Conservation (phyloP, 73 alveolate genomes). For the Paramecium primaurelia region DNA sequence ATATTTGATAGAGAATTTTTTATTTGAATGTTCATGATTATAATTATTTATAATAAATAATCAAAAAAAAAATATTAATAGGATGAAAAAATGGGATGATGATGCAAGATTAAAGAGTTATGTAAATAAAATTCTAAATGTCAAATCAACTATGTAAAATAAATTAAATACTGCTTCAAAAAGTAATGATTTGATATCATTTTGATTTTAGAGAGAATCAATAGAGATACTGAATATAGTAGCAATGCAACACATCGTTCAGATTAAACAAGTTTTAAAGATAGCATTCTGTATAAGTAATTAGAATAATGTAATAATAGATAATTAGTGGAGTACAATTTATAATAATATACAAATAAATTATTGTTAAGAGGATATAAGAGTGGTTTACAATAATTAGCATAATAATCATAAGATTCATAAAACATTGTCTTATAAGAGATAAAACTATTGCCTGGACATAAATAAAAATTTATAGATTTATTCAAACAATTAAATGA, state of each 20-base stretch:
- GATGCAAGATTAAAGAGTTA: neutral
- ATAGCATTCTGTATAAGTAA: neutral
- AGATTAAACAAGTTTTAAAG: neutral
- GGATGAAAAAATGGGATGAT: conserved; percentile 43
- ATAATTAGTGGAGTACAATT: neutral
- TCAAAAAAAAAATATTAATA: neutral
- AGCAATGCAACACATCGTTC: neutral
- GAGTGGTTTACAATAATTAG: neutral
- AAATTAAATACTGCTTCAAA: neutral
- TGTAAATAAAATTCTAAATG: neutral
- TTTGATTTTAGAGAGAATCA: neutral
- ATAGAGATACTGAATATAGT: conserved; percentile 19
- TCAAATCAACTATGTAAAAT: neutral
- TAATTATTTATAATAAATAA: neutral
- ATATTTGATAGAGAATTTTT: neutral
- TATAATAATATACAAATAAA: conserved; percentile 27
- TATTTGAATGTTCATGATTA: neutral
- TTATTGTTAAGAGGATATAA: conserved; percentile 32
- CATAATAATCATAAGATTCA: neutral
- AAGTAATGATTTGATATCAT: neutral
- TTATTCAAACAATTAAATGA: conserved; percentile 7
- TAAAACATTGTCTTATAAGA: neutral
- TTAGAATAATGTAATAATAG: neutral
- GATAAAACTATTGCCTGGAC: conserved; percentile 1
- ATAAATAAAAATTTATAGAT: neutral